These are phyloP conservation scores for Candida vaughaniae DNA, from an alignment of 805 yeast species.

Conservation along the genomic window DNA sequence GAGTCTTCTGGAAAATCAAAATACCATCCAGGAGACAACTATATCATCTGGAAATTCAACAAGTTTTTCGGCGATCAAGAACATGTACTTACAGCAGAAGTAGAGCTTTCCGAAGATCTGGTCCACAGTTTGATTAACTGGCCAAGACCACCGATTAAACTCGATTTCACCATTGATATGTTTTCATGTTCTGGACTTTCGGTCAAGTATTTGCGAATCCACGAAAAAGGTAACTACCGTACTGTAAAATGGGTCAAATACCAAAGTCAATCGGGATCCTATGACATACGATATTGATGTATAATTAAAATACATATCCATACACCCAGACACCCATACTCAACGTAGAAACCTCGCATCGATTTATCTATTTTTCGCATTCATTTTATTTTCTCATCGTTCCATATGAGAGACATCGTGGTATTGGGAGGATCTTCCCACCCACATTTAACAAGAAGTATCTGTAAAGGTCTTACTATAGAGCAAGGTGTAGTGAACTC, in stretches of 20 bases:
- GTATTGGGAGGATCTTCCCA: constrained; percentile 92
- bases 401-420: constrained; percentile 75
- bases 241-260: constrained; percentile 90
- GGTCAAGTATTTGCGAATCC: constrained; percentile 69
- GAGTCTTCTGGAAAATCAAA: constrained; percentile 66
- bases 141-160: constrained; percentile 74
- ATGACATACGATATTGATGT: constrained; percentile 78
- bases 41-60: constrained; percentile 67
- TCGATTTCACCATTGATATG: constrained; percentile 70
- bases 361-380: constrained; percentile 2
- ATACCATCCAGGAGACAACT: constrained; percentile 62
- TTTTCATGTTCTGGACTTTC: constrained; percentile 74
- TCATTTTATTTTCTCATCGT: constrained; percentile 3
- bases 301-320: constrained; percentile 7
- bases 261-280: constrained; percentile 70
- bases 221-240: constrained; percentile 56
- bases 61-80: constrained; percentile 69
- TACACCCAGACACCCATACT: not conserved
- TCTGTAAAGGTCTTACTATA: constrained; percentile 76
- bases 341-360: no score
- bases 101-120: constrained; percentile 34
- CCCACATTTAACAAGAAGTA: constrained; percentile 69
- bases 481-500: constrained; percentile 65
- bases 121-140: constrained; percentile 32
- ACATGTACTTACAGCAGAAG: constrained; percentile 55